phyloP scores from a whole-genome alignment of 139 green algal genomes.

The Tetradesmus obliquus region DNA sequence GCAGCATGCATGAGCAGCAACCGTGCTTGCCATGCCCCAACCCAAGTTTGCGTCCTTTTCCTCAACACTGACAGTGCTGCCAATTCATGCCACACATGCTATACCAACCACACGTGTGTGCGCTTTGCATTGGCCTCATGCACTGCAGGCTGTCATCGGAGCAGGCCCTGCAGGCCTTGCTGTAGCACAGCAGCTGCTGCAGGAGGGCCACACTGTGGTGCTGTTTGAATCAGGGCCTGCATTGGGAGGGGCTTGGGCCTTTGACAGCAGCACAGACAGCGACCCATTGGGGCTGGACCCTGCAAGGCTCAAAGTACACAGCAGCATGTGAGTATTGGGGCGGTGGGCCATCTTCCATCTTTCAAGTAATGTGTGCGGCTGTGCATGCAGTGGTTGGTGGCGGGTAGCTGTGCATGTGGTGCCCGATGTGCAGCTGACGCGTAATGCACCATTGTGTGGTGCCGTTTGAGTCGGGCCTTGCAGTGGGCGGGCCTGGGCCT shows the following conservation, averaged over 20 bases:
- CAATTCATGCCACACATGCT: too few species aligned
- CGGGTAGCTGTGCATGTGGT: too few species aligned
- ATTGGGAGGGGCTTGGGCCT: conserved; percentile 62
- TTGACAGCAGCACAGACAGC: conserved; percentile 27
- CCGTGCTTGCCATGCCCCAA: too few species aligned
- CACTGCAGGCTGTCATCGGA: conserved; percentile 61
- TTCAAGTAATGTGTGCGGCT: background rate
- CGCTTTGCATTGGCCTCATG: background rate
- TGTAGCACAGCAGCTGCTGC: conserved; percentile 69
- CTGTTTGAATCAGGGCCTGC: conserved; percentile 72
- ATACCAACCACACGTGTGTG: background rate
- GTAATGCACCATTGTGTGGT: too few species aligned
- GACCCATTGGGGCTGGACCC: conserved; percentile 28
- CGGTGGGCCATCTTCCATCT: too few species aligned
- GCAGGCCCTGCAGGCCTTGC: conserved; percentile 81
- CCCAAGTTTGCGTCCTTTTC: too few species aligned
- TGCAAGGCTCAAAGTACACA: conserved; percentile 45
- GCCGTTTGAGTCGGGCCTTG: too few species aligned
- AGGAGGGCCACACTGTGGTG: conserved; percentile 68
- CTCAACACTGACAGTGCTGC: too few species aligned
- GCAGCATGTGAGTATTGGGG: conserved; percentile 64
- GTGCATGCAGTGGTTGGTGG: background rate
- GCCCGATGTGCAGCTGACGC: background rate
- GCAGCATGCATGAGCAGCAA: too few species aligned
- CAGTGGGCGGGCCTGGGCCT: too few species aligned